Evolutionary conservation across 2,329 filamentous ascomycete genomes (phyloP), one percentile per base, ranked within the genome.

Genomic region (Sclerotinia nivalis): DNA sequence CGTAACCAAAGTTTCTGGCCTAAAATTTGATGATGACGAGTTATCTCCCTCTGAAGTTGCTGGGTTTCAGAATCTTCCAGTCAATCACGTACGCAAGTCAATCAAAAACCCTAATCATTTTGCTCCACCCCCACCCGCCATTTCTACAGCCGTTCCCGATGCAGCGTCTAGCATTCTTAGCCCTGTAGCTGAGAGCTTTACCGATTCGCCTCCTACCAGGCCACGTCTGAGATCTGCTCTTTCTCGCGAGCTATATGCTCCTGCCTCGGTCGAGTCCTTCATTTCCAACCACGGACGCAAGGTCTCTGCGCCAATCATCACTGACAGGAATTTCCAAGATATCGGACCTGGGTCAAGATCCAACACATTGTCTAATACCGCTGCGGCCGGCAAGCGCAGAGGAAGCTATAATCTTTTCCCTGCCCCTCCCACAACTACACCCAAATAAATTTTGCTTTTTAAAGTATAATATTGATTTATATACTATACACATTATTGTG

Each of bases 391-490:
- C 40, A 76, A 76, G 66, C 71, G 71, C 58, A 72, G 76, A 50
- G 75, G 73, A 45, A 75, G 75, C 56, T 78, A 78, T 59, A 76
- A 74, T 71, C 68, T 78, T 12, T 78, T 78, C 28, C 76, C 76
- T 45, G 37, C 56, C 20, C 54, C 56, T 68, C 55, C 56, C 20
- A 28, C 61, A 18, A 28, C 47, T 22, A 22, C n/a, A 28, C 15
- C 61, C 13, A 52, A 65, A 65, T 54, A 65, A 65, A 54, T 52
- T 4, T 31, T 37, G 22, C 61, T 40, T 10, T 40, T 13, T 52
- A 74, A 75, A 65, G 58, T 71, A 31, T 74, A 52, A 75, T 69
- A 6, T 56, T 37, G 45, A 52, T 66, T 56, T 4, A 40, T 40
- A 65, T 65, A 28, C 31, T 34, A 52, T 28, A 52, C 61, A 52